These are phyloP conservation scores for Paraurostyla sp. DNA, from an alignment of 73 alveolate genomes.

Conservation along the genomic window DNA sequence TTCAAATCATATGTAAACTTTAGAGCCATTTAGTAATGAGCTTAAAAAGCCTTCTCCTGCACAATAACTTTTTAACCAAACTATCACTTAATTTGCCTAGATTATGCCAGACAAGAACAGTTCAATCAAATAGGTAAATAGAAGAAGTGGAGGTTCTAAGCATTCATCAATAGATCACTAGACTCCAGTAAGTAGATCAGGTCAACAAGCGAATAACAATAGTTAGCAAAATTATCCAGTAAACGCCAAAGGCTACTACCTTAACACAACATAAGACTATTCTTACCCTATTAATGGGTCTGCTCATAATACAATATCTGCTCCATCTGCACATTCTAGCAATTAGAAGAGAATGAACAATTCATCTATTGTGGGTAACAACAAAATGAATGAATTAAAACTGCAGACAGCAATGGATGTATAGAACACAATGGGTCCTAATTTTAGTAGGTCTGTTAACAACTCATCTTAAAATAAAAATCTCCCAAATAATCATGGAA, in stretches of 20 bases:
- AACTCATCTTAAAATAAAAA: slow-evolving; percentile 28
- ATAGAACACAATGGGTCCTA: not conserved
- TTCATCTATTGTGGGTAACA: too few relatives aligned
- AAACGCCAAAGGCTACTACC: not conserved
- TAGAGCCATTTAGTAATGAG: not conserved
- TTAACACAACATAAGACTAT: slow-evolving; percentile 13
- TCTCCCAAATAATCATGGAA: slow-evolving; percentile 31
- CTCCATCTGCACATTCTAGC: not conserved
- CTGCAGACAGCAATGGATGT: slow-evolving; percentile 31
- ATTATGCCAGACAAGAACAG: slow-evolving; percentile 20
- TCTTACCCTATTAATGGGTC: slow-evolving; percentile 38
- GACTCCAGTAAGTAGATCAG: too few relatives aligned
- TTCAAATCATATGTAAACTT: too few relatives aligned
- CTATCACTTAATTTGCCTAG: slow-evolving; percentile 27
- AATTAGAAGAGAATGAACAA: slow-evolving; percentile 9
- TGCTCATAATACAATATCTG: not conserved
- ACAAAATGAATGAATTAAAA: slow-evolving; percentile 2
- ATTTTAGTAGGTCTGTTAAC: slow-evolving; percentile 8
- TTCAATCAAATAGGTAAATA: not conserved
- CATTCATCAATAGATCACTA: slow-evolving; percentile 1
- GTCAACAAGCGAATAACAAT: not conserved
- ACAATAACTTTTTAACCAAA: slow-evolving; percentile 5
- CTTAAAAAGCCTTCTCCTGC: slow-evolving; percentile 6
- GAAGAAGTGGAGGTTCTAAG: not conserved
- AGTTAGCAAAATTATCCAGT: not conserved